phyloP scores from a whole-genome alignment of 2,329 filamentous ascomycete species.

The Diaporthe caulivora region DNA sequence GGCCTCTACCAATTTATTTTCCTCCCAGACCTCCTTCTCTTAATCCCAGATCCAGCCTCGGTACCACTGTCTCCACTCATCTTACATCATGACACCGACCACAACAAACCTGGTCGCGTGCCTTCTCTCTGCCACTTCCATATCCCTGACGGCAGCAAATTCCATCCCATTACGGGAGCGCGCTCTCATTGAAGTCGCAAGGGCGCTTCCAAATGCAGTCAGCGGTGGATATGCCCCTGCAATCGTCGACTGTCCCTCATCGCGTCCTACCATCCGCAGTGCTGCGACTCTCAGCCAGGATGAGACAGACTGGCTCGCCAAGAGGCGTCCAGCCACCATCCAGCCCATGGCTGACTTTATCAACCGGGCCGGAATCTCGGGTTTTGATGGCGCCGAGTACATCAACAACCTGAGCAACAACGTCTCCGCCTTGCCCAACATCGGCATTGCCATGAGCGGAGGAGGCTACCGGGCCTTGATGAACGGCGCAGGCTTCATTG shows the following conservation, averaged over 20 bases:
- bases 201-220: conserved; percentile 53
- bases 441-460: conserved; percentile 83
- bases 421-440: conserved; percentile 63
- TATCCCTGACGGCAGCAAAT: conserved; percentile 11
- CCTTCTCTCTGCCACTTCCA: conserved; percentile 21
- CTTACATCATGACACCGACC: conserved; percentile 29
- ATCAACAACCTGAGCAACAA: conserved; percentile 76
- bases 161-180: conserved; percentile 9
- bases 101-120: conserved; percentile 13
- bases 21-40: not conserved
- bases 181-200: conserved; percentile 39
- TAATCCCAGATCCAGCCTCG: not conserved
- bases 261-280: conserved; percentile 76
- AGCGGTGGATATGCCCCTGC: conserved; percentile 78
- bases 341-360: conserved; percentile 82
- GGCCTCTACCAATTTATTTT: not conserved
- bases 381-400: conserved; percentile 81
- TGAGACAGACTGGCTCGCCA: conserved; percentile 80
- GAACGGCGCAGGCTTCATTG: conserved; percentile 83
- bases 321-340: conserved; percentile 79
- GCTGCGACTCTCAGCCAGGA: conserved; percentile 73
- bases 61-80: conserved; percentile 2
- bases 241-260: conserved; percentile 75
- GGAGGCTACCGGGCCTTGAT: conserved; percentile 90
- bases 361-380: conserved; percentile 77